These are phyloP conservation scores for Mycena rosella DNA, from an alignment of 768 basidiomycete genomes.

Conservation along the genomic window DNA sequence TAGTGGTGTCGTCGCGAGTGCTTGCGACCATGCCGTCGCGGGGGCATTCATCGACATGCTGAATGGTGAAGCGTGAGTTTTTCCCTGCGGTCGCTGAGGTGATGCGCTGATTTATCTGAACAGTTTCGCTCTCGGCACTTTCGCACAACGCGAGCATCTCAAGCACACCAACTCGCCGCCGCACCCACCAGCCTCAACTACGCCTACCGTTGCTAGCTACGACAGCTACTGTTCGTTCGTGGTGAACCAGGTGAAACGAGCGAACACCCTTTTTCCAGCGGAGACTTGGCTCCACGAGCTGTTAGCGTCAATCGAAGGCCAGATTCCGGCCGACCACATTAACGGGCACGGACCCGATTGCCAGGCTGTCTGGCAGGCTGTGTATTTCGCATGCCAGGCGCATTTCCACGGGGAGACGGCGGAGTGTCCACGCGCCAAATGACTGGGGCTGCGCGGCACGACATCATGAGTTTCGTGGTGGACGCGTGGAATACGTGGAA, in stretches of 20 bases:
- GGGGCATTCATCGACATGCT: constrained; percentile 26
- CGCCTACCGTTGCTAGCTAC: constrained; percentile 11
- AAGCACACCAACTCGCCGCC: constrained; percentile 22
- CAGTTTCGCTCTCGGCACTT: constrained; percentile 19
- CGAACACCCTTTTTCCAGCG: constrained; percentile 9
- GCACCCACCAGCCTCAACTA: not conserved
- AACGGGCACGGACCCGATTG: constrained; percentile 21
- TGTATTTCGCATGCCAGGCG: constrained; percentile 19
- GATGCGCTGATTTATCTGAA: not conserved
- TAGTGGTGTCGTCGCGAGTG: constrained; percentile 15
- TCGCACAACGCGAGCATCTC: constrained; percentile 18
- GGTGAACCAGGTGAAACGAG: constrained; percentile 7
- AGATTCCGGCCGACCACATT: constrained; percentile 29
- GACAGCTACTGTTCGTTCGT: constrained; percentile 25
- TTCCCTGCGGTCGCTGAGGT: not conserved
- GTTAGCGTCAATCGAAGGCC: constrained; percentile 18
- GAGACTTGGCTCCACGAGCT: constrained; percentile 13
- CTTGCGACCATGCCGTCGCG: constrained; percentile 25
- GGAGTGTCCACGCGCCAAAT: constrained; percentile 15
- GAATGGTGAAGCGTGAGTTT: constrained; percentile 21
- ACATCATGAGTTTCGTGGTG: constrained; percentile 22
- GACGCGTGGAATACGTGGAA: constrained; percentile 18
- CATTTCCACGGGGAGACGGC: constrained; percentile 32
- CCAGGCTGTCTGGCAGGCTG: constrained; percentile 18
- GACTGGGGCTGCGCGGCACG: constrained; percentile 18